Evolutionary conservation across 2,329 filamentous ascomycete species (phyloP).

Genomic region (Colletotrichum tabaci): DNA sequence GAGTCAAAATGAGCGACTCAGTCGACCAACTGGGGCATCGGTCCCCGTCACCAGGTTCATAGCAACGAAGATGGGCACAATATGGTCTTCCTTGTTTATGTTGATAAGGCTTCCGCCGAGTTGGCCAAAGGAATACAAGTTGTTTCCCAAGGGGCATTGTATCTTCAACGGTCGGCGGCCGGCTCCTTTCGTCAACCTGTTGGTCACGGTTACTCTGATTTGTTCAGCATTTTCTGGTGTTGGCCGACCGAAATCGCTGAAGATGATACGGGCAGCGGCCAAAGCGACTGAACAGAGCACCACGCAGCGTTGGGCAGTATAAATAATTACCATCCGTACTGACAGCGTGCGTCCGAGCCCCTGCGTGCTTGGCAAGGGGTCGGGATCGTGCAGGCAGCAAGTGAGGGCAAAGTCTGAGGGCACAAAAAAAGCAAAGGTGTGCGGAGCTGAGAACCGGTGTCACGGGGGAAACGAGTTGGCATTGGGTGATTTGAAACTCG

Average conservation of each 20-base stretch:
- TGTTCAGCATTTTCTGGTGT: constrained; percentile 1
- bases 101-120: not conserved
- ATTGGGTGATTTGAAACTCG: constrained; percentile 31
- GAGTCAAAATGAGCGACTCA: not conserved
- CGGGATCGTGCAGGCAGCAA: constrained; percentile 7
- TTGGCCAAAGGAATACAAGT: not conserved
- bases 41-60: not conserved
- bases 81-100: too few relatives aligned
- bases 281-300: not conserved
- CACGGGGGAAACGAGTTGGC: constrained; percentile 13
- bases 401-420: constrained; percentile 7
- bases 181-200: not conserved
- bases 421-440: constrained; percentile 31
- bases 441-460: constrained; percentile 33
- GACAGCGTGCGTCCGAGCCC: constrained; percentile 14
- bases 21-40: not conserved
- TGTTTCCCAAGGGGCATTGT: not conserved
- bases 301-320: not conserved
- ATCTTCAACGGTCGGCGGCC: constrained; percentile 14
- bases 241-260: constrained; percentile 18
- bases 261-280: not conserved
- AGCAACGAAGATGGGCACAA: not conserved
- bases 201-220: constrained; percentile 5
- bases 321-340: not conserved
- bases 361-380: constrained; percentile 31